Percentiles rank a stretch among this genome's conserved stretches.
Conservation (phyloP, 2,329 filamentous ascomycete species). For the Trichoderma atrobrunneum region DNA sequence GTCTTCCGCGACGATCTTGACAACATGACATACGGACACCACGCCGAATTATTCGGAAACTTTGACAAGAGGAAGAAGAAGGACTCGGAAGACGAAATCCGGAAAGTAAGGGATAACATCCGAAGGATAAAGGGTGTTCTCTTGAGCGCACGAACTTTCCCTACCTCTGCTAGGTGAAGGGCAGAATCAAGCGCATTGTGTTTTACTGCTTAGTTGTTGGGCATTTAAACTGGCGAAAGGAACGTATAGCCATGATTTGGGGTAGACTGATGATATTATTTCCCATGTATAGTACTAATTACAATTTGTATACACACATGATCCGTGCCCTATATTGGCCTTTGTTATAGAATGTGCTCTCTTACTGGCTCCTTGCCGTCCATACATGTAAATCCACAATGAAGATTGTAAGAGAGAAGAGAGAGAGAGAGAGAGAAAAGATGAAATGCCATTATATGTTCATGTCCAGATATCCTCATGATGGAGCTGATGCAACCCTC, state of each 20-base stretch:
- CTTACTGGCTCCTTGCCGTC: background rate
- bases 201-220: background rate
- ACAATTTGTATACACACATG: background rate
- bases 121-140: constrained; percentile 76
- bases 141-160: constrained; percentile 72
- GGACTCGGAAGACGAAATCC: constrained; percentile 68
- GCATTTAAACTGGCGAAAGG: background rate
- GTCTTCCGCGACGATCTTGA: constrained; percentile 66
- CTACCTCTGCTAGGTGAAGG: constrained; percentile 40
- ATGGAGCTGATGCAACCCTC: background rate
- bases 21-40: constrained; percentile 48
- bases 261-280: background rate
- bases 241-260: background rate
- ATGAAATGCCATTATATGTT: background rate
- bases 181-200: background rate
- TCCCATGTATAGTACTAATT: background rate
- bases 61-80: constrained; percentile 43
- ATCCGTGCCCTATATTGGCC: background rate
- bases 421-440: background rate
- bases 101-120: constrained; percentile 70
- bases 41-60: constrained; percentile 37
- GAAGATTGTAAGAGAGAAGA: background rate
- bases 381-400: background rate
- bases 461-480: background rate
- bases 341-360: background rate